Evolutionary conservation across 2,329 filamentous ascomycete species (phyloP), one percentile per base, ranked within the genome.

Genomic region (Paecilomyces dactylethromorphus): DNA sequence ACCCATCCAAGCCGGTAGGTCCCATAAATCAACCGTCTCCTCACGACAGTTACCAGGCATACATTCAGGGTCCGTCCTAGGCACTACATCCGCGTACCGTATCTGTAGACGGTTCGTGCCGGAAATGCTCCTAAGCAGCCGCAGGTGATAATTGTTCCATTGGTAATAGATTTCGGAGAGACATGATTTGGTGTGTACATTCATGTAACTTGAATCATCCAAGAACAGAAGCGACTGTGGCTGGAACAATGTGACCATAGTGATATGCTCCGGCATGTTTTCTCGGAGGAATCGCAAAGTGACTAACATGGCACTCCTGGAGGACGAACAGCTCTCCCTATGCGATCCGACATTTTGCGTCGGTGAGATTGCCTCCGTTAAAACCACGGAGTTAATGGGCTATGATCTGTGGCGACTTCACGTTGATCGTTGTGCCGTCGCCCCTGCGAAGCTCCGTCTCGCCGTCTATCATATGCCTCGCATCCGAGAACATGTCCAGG

Each of bases 221-320:
- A 72, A 8, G 26, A 56, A 11, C 24, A 35, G 12, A 29, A 81
- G 73, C 12, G 73, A 77, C 53, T 76, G 78, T 0, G 83, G 81
- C 10, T 83, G 76, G 73, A 84, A 84, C 15, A 79, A 80, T 0
- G 83, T 85, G 45, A 85, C 81, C 68, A 83, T 81, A 56, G 75
- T 81, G 68, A 86, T 84, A 29, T 83, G 79, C 66, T 85, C 83
- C 33, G 76, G 75, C 1, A 76, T 75, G 22, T 80, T 80, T 0
- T 0, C 80, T 69, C 10, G 82, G 79, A 6, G 77, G 78, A n/a
- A 83, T 75, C 1, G 82, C 83, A 55, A 81, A 77, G 65, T 85
- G 83, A 56, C 79, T 76, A 60, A 85, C 82, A 70, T 85, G 84
- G 26, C 82, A 75, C 18, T 83, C 83, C 65, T 86, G 83, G 26